Base-by-base conservation (phyloP, 2,329 filamentous ascomycete genomes). In the Fusarium dlaminii region DNA sequence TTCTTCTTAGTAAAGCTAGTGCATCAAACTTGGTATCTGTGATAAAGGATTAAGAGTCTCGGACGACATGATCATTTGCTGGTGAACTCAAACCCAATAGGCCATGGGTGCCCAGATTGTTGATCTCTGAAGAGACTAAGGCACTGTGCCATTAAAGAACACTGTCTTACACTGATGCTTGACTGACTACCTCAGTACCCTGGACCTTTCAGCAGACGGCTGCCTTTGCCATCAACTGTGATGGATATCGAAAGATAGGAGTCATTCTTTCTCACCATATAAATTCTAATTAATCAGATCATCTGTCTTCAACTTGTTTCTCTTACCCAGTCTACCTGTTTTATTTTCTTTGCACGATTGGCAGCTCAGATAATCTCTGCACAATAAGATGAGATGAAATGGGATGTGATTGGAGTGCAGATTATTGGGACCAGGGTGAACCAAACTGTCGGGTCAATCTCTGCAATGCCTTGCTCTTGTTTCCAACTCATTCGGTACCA, bases 101-200 rank as follows among this genome's bases (percentile, higher is more conserved):
- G 8, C 8, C 8, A 11, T 22, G 10, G 3, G n/a, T 20, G 4
- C 6, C 12, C 2, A 5, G 4, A 6, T 6, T 24, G 6, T 7
- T 11, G 11, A 8, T n/a, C 4, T 49, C 20, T 49, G 14, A 3
- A n/a, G 4, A 9, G 5, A 30, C 7, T 1, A 7, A 17, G 27
- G 4, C 8, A 18, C 5, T n/a, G 1, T n/a, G 20, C 20, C 1
- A 49, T 1, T 8, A 15, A 3, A 22, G 13, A 48, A 6, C 49
- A 52, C 30, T 52, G 49, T 52, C 49, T 36, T 36, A 22, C n/a
- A 52, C n/a, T 14, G 15, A 14, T 48, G n/a, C n/a, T n/a, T n/a
- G 3, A 1, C 2, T 6, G 48, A 0, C 8, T 36, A 36, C 13
- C 49, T n/a, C 17, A 34, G 48, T 34, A 29, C 3, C 20, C 2